phyloP scores from a whole-genome alignment of 1,139 yeast species.

The Yarrowia galli region DNA sequence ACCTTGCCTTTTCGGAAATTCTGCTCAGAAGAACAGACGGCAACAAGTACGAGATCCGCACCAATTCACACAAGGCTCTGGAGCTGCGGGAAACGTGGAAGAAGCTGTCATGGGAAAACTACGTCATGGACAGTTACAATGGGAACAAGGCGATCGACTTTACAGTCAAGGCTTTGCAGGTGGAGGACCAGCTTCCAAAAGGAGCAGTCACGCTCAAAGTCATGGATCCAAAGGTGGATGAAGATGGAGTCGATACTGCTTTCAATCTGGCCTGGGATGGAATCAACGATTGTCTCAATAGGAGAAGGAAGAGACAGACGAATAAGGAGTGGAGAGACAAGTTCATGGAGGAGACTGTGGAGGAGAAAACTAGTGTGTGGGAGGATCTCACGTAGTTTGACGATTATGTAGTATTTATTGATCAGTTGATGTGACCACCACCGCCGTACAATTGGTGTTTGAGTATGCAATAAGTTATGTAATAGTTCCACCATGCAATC shows the following conservation, averaged over 20 bases:
- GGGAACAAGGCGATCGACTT: conserved; percentile 24
- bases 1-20: conserved; percentile 6
- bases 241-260: not conserved
- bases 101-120: not conserved
- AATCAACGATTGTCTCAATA: conserved; percentile 1
- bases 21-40: conserved; percentile 1
- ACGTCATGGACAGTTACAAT: conserved; percentile 8
- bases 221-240: conserved; percentile 4
- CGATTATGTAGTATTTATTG: too few species aligned
- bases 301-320: not conserved
- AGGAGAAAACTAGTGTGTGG: not conserved
- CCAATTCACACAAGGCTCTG: not conserved
- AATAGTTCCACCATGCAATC: not conserved
- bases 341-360: not conserved
- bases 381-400: not conserved
- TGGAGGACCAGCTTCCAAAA: not conserved
- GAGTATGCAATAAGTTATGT: not conserved
- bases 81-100: conserved; percentile 7
- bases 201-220: not conserved
- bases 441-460: too few species aligned
- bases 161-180: not conserved
- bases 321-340: not conserved
- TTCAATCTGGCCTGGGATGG: conserved; percentile 25
- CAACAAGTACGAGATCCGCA: conserved; percentile 7
- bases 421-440: too few species aligned